Evolutionary conservation across 148 eudicot genomes (phyloP).

Genomic region (Dianthus caryophyllus): DNA sequence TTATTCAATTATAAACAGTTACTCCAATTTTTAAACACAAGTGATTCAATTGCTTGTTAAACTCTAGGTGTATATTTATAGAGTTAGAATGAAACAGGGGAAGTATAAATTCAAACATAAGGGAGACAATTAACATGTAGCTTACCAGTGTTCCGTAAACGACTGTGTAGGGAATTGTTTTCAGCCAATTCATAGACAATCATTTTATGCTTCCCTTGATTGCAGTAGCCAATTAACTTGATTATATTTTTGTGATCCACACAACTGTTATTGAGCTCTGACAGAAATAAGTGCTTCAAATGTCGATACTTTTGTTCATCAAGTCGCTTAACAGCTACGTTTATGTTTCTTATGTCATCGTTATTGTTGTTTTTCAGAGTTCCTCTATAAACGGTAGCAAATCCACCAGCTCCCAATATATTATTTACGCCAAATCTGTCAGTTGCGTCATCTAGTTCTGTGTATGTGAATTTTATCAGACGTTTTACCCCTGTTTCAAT

Average conservation of each 20-base stretch:
- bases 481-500: too few relatives aligned
- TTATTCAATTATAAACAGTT: too few relatives aligned
- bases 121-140: too few relatives aligned
- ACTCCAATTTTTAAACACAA: too few relatives aligned
- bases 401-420: constrained; percentile 13
- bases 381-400: too few relatives aligned
- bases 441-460: constrained; percentile 12
- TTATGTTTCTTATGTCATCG: too few relatives aligned
- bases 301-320: constrained; percentile 5
- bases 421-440: constrained; percentile 1
- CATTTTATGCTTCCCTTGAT: not conserved
- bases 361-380: too few relatives aligned
- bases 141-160: constrained; percentile 10
- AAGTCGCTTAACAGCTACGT: constrained; percentile 23
- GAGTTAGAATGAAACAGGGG: too few relatives aligned
- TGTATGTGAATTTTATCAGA: not conserved
- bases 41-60: too few relatives aligned
- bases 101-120: too few relatives aligned
- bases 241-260: not conserved
- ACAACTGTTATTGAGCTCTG: constrained; percentile 5
- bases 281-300: not conserved
- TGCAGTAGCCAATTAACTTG: constrained; percentile 14
- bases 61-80: too few relatives aligned
- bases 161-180: constrained; percentile 13
- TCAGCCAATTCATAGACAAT: constrained; percentile 24